phyloP scores from a whole-genome alignment of 768 basidiomycete species.

The Hericium alpestre region DNA sequence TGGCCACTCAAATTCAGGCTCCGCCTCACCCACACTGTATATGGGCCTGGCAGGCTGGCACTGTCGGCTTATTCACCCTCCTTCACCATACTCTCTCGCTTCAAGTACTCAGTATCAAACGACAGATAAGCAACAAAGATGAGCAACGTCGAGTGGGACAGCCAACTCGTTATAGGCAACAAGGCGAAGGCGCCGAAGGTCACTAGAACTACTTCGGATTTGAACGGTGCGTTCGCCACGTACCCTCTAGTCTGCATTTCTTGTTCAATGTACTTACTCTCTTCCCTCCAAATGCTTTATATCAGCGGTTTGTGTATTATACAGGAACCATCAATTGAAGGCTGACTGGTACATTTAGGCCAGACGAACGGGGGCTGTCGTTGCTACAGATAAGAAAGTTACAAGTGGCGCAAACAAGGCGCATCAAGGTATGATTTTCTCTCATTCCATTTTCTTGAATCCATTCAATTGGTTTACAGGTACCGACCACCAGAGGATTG shows the following conservation, averaged over 20 bases:
- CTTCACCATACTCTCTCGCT: background rate
- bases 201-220: slow-evolving; percentile 48
- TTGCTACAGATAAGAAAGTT: slow-evolving; percentile 76
- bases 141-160: slow-evolving; percentile 53
- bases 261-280: background rate
- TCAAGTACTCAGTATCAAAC: too few relatives aligned
- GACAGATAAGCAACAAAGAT: slow-evolving; percentile 4
- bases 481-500: slow-evolving; percentile 88
- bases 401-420: slow-evolving; percentile 65
- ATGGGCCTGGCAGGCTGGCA: too few relatives aligned
- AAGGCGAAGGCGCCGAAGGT: slow-evolving; percentile 56
- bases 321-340: background rate
- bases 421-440: slow-evolving; percentile 40
- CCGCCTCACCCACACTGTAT: too few relatives aligned
- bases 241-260: slow-evolving; percentile 3
- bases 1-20: too few relatives aligned
- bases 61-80: too few relatives aligned
- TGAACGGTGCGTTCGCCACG: slow-evolving; percentile 33
- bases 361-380: slow-evolving; percentile 63
- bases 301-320: too few relatives aligned
- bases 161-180: slow-evolving; percentile 60
- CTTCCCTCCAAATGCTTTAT: too few relatives aligned
- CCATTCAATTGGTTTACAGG: slow-evolving; percentile 31
- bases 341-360: slow-evolving; percentile 36
- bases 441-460: background rate